Percentiles rank a stretch among this genome's conserved stretches.
phyloP scores from a whole-genome alignment of 306 rosid species.

The Sesbania bispinosa region DNA sequence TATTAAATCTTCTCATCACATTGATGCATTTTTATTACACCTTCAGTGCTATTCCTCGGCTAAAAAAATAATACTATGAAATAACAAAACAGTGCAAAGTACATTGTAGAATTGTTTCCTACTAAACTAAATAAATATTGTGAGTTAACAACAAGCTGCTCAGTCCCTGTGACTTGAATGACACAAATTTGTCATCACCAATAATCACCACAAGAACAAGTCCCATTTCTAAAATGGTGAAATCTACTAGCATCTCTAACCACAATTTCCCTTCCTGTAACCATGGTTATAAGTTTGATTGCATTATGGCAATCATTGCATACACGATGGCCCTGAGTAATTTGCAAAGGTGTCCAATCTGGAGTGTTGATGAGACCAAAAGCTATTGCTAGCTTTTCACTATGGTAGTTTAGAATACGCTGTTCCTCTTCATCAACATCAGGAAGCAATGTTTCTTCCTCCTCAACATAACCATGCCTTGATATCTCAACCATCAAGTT shows the following conservation, averaged over 20 bases:
- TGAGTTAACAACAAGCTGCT: conserved; percentile 1
- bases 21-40: neutral
- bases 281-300: conserved; percentile 68
- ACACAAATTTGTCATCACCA: conserved; percentile 51
- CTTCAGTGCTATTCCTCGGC: neutral
- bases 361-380: conserved; percentile 67
- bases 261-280: conserved; percentile 69
- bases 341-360: conserved; percentile 57
- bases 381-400: conserved; percentile 84
- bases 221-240: conserved; percentile 81
- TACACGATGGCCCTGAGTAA: conserved; percentile 74
- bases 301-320: conserved; percentile 73
- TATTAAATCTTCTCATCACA: neutral
- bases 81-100: neutral
- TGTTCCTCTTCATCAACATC: conserved; percentile 79
- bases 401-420: conserved; percentile 47
- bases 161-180: neutral
- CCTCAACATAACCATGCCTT: conserved; percentile 47
- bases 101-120: neutral
- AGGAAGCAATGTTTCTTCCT: conserved; percentile 53
- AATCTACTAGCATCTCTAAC: conserved; percentile 79
- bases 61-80: neutral
- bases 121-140: too few species aligned
- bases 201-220: conserved; percentile 88
- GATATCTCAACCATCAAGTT: conserved; percentile 61